Evolutionary conservation across 768 basidiomycete genomes (phyloP).

Genomic region (Hemileccinum rubropunctum): DNA sequence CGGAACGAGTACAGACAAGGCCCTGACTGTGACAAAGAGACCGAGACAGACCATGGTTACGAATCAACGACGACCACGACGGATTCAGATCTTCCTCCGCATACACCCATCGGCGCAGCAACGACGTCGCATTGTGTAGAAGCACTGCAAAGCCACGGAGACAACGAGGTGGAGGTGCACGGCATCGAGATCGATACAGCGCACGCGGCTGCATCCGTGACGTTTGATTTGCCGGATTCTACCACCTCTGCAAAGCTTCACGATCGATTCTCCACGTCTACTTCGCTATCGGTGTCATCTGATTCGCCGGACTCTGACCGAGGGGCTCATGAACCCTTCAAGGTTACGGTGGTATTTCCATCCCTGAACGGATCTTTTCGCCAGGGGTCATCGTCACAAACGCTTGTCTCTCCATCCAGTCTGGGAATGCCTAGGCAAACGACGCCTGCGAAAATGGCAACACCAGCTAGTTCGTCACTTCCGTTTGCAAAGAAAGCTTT

Average conservation of each 20-base stretch:
- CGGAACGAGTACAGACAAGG: slow-evolving; percentile 3
- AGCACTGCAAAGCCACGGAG: slow-evolving; percentile 10
- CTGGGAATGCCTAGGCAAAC: slow-evolving; percentile 9
- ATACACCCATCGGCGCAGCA: slow-evolving; percentile 20
- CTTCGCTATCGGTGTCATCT: slow-evolving; percentile 1
- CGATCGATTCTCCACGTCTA: slow-evolving; percentile 9
- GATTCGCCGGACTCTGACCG: neutral
- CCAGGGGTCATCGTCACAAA: slow-evolving; percentile 6
- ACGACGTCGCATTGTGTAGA: neutral
- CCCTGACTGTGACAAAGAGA: slow-evolving; percentile 21
- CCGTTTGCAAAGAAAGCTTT: neutral
- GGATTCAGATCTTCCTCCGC: slow-evolving; percentile 26
- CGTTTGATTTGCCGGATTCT: slow-evolving; percentile 11
- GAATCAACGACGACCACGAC: slow-evolving; percentile 28
- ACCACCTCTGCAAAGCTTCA: slow-evolving; percentile 16
- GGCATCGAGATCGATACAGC: slow-evolving; percentile 7
- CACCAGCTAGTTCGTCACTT: neutral
- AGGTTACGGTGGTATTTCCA: slow-evolving; percentile 19
- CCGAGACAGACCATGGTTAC: slow-evolving; percentile 24
- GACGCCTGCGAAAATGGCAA: slow-evolving; percentile 9
- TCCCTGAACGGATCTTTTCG: slow-evolving; percentile 24
- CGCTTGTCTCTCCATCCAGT: neutral
- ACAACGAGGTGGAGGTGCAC: slow-evolving; percentile 8
- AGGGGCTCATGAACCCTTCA: slow-evolving; percentile 8
- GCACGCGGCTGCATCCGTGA: neutral